Evolutionary conservation across 2,329 filamentous ascomycete genomes (phyloP).

Genomic region (Aspergillus ochraceoroseus): DNA sequence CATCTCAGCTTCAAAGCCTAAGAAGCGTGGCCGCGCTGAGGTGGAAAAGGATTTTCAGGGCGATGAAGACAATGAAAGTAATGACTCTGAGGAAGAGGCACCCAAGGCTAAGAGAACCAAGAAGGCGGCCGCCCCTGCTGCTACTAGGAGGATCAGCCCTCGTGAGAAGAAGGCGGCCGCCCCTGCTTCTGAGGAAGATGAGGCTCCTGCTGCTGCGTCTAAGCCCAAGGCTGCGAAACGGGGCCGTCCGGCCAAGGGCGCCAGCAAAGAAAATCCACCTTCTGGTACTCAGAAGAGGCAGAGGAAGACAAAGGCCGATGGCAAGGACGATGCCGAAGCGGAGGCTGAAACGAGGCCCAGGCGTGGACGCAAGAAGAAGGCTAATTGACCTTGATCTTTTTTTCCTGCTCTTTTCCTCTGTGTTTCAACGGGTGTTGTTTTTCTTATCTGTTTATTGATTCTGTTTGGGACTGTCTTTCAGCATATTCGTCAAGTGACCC

Average conservation of each 20-base stretch:
- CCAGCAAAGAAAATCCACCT: constrained; percentile 1
- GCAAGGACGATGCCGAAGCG: constrained; percentile 18
- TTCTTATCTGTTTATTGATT: background rate
- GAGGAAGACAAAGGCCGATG: constrained; percentile 10
- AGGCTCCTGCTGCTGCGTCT: constrained; percentile 13
- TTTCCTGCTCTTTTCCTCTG: background rate
- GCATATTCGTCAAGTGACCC: too few relatives aligned
- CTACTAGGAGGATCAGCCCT: background rate
- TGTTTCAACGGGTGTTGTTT: background rate
- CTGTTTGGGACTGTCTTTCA: too few relatives aligned
- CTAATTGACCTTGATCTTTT: constrained; percentile 11
- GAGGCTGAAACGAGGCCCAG: constrained; percentile 25
- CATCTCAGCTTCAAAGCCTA: constrained; percentile 14
- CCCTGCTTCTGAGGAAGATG: background rate
- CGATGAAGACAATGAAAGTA: constrained; percentile 10
- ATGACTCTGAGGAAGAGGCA: constrained; percentile 13
- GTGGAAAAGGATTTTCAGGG: constrained; percentile 7
- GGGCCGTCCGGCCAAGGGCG: constrained; percentile 21
- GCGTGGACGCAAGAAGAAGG: constrained; percentile 25
- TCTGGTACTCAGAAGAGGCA: constrained; percentile 12
- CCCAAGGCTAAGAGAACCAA: constrained; percentile 18
- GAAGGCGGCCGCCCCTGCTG: constrained; percentile 5
- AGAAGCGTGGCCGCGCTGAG: constrained; percentile 8
- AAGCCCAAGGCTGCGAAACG: constrained; percentile 20
- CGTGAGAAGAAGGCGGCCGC: constrained; percentile 14